phyloP scores from a whole-genome alignment of 2,329 filamentous ascomycete species.

The Metarhizium humberi region DNA sequence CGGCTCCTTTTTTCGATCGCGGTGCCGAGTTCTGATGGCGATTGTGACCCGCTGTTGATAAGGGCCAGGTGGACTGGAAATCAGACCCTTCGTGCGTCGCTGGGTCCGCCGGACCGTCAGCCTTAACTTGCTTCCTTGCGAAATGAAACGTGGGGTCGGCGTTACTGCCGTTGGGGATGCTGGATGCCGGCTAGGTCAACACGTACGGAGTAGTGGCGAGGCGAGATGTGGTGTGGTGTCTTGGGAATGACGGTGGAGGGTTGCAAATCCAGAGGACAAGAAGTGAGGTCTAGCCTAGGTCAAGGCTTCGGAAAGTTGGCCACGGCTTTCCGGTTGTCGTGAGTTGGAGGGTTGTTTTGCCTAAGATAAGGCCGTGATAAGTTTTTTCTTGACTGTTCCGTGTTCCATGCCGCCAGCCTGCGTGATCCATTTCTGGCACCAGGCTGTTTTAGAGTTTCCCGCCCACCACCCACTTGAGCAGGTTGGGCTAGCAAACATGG shows the following conservation, averaged over 20 bases:
- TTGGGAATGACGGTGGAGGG: background rate
- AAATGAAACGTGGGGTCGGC: background rate
- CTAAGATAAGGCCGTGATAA: background rate
- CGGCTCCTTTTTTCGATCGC: background rate
- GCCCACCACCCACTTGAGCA: background rate
- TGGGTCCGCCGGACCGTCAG: background rate
- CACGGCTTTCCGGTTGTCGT: background rate
- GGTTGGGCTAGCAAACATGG: background rate
- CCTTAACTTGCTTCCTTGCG: background rate
- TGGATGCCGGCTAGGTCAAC: background rate
- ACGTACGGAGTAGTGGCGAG: background rate
- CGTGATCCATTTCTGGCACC: background rate
- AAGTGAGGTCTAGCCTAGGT: background rate
- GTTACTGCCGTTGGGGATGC: background rate
- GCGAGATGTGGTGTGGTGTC: background rate
- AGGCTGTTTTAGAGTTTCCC: background rate
- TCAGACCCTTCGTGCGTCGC: background rate
- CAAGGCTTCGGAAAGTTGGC: background rate
- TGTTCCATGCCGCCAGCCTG: background rate
- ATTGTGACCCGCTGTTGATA: background rate
- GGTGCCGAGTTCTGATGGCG: background rate
- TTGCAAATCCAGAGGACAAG: background rate
- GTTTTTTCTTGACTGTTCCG: background rate
- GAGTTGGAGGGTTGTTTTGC: background rate
- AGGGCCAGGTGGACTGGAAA: background rate